Conservation (phyloP, 768 basidiomycete genomes). For the Artomyces pyxidatus region DNA sequence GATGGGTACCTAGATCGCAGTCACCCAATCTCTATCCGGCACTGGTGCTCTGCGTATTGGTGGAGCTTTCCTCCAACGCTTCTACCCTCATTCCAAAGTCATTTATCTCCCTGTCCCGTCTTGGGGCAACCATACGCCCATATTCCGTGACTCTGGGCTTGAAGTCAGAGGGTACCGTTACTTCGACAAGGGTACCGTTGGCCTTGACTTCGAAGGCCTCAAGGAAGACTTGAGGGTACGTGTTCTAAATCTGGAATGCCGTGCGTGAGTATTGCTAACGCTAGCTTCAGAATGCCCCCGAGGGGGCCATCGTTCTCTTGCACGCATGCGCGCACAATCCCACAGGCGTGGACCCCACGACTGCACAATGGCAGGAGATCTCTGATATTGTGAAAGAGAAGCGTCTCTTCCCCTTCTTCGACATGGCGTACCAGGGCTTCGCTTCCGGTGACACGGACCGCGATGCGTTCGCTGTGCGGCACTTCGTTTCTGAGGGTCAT, state of each 20-base stretch:
- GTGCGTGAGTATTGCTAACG: background rate
- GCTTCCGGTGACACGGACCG: conserved; percentile 86
- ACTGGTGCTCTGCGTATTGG: conserved; percentile 97
- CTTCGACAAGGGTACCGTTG: conserved; percentile 88
- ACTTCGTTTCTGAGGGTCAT: conserved; percentile 88
- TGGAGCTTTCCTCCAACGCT: conserved; percentile 82
- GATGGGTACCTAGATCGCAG: conserved; percentile 48
- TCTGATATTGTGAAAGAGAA: conserved; percentile 83
- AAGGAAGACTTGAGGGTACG: conserved; percentile 78
- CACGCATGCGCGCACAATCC: conserved; percentile 99
- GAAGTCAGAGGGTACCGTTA: conserved; percentile 92
- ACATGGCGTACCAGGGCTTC: conserved; percentile 99
- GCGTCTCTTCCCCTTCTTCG: conserved; percentile 95
- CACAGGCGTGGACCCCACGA: conserved; percentile 94
- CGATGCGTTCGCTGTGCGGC: conserved; percentile 91
- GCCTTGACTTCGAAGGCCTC: conserved; percentile 86
- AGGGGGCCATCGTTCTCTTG: conserved; percentile 77
- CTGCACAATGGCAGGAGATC: conserved; percentile 86
- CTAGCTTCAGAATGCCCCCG: conserved; percentile 31
- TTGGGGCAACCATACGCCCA: conserved; percentile 95
- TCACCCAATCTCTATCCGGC: conserved; percentile 93
- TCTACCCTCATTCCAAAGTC: conserved; percentile 78
- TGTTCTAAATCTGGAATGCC: conserved; percentile 1
- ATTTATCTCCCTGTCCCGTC: conserved; percentile 92
- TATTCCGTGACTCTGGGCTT: conserved; percentile 91